Evolutionary conservation across 2,329 filamentous ascomycete genomes (phyloP).

Genomic region (Rasamsonia emersonii): DNA sequence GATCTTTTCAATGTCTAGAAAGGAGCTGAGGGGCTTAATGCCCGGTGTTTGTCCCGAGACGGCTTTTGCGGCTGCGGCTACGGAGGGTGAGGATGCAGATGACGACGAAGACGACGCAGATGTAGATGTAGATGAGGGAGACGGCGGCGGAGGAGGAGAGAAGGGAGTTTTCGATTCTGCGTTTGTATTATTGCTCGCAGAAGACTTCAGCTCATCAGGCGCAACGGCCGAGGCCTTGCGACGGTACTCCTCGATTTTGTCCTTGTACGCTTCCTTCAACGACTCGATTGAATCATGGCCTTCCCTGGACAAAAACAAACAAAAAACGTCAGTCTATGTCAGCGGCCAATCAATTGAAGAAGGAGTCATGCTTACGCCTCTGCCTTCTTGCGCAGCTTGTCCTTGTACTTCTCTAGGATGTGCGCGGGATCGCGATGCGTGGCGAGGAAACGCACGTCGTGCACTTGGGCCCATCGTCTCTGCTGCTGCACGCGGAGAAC

Average conservation of each 20-base stretch:
- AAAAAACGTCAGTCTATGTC: neutral
- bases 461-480: slow-evolving; percentile 81
- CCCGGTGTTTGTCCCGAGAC: slow-evolving; percentile 34
- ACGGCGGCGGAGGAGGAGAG: slow-evolving; percentile 2
- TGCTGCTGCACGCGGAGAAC: slow-evolving; percentile 41
- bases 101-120: slow-evolving; percentile 12
- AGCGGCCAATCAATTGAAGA: neutral
- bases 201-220: slow-evolving; percentile 37
- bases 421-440: slow-evolving; percentile 59
- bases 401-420: slow-evolving; percentile 75
- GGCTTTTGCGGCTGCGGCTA: slow-evolving; percentile 29
- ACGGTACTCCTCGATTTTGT: slow-evolving; percentile 67
- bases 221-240: slow-evolving; percentile 54
- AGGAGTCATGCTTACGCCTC: slow-evolving; percentile 52
- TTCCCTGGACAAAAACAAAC: slow-evolving; percentile 48
- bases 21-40: slow-evolving; percentile 58
- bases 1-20: slow-evolving; percentile 73
- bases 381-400: slow-evolving; percentile 77
- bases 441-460: slow-evolving; percentile 82
- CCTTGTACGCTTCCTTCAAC: slow-evolving; percentile 73
- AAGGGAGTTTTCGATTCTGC: slow-evolving; percentile 8
- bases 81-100: slow-evolving; percentile 25
- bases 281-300: slow-evolving; percentile 51
- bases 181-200: slow-evolving; percentile 11
- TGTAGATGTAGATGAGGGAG: slow-evolving; percentile 2